Evolutionary conservation across 2,329 filamentous ascomycete species (phyloP).

Genomic region (Colletotrichum paranaense): DNA sequence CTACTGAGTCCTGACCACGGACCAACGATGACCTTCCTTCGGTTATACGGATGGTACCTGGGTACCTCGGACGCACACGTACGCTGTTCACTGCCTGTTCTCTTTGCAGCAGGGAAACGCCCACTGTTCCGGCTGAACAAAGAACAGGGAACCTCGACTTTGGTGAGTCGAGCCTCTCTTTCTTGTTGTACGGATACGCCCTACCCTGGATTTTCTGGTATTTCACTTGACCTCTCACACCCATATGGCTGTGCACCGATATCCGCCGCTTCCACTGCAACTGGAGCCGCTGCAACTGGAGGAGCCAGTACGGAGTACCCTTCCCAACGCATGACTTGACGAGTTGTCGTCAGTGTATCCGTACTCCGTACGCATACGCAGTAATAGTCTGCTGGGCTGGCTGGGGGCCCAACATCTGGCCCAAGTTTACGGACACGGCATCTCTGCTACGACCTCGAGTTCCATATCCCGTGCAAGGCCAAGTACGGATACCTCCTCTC

Average conservation of each 20-base stretch:
- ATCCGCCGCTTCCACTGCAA: background rate
- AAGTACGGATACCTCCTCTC: conserved; percentile 7
- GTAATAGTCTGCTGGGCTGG: background rate
- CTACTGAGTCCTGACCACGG: background rate
- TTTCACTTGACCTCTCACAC: conserved; percentile 12
- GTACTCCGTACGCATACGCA: no score
- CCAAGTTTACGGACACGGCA: conserved; percentile 2
- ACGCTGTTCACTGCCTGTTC: conserved; percentile 25
- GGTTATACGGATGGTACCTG: background rate
- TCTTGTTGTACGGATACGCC: conserved; percentile 6
- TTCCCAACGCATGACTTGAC: background rate
- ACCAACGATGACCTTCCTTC: background rate
- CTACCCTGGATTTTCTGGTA: conserved; percentile 8
- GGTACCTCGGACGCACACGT: conserved; percentile 23
- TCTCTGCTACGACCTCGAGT: background rate
- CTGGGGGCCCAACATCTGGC: conserved; percentile 2
- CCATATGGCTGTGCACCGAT: conserved; percentile 17
- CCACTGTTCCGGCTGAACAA: conserved; percentile 33
- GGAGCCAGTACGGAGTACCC: background rate
- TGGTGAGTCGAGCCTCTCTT: conserved; percentile 1
- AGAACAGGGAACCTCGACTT: conserved; percentile 17
- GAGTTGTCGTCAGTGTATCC: background rate
- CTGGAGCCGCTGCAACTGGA: background rate
- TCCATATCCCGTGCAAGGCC: background rate
- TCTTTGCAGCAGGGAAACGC: conserved; percentile 26